Base-by-base conservation (phyloP, 371 early-diverging fungal genomes). In the Coemansia sp. region DNA sequence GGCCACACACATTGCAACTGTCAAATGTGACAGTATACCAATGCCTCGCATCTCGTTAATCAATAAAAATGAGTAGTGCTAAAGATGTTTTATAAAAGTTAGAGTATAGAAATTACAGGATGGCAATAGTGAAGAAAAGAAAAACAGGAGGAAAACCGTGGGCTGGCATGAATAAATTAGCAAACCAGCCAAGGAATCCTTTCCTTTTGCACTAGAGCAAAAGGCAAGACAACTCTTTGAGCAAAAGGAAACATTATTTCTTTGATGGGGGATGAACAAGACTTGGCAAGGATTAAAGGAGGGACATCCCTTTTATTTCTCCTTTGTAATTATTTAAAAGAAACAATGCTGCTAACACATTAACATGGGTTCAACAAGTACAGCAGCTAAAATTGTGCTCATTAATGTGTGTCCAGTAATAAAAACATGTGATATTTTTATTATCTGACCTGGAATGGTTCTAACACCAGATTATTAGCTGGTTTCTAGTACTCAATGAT, bases 1-100 rank as follows among this genome's bases (percentile, higher is more conserved):
- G 11, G 63, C 55, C 17, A 28, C 41, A 39, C 54, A 39, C 53
- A 55, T 23, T 13, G 55, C 55, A 21, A 63, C 63, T 26, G 44
- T 28, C 53, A 63, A n/a, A 19, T 26, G 41, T 13, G 63, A 63
- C 41, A 63, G 21, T 23, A 52, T 39, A 12, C 40, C 23, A 23
- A 39, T 17, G 39, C 58, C 58, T 19, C 21, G 36, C 58, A 57
- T 57, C 21, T 39, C 39, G 29, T 46, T 17, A 15, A 9, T 61
- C 12, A 6, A 19, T 28, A 49, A 49, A 60, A 6, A 56, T 56
- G 15, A 29, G 15, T 44, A 44, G n/a, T 44, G 44, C 44, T 44
- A 44, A 36, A 36, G 9, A 36, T 36, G 36, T 36, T 36, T 36
- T 36, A 36, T 36, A 36, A n/a, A 44, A 44, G 13, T 15, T 15